Percentiles rank a stretch among this genome's conserved stretches.
These are phyloP conservation scores for Loxodes magnus DNA, from an alignment of 73 alveolate genomes.

Conservation along the genomic window DNA sequence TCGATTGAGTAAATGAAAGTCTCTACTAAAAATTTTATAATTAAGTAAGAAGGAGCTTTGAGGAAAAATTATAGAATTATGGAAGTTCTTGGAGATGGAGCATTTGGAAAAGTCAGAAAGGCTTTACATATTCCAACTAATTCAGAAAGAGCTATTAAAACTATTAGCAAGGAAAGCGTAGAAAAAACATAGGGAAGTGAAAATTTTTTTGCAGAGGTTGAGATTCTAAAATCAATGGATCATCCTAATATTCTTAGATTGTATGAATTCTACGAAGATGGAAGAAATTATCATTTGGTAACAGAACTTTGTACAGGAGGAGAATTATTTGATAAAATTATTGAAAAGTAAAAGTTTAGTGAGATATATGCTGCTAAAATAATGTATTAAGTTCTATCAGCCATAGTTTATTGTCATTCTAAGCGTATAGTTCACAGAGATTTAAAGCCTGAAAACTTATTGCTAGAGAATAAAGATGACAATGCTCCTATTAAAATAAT, in stretches of 20 bases:
- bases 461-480: slow-evolving; percentile 53
- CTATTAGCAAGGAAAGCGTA: neutral
- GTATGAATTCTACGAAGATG: slow-evolving; percentile 77
- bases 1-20: too few relatives aligned
- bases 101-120: slow-evolving; percentile 53
- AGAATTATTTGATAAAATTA: slow-evolving; percentile 67
- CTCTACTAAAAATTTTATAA: too few relatives aligned
- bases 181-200: slow-evolving; percentile 23
- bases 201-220: slow-evolving; percentile 21
- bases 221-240: slow-evolving; percentile 11
- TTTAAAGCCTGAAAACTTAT: slow-evolving; percentile 68
- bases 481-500: slow-evolving; percentile 61
- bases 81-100: too few relatives aligned
- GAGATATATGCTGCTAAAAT: slow-evolving; percentile 56
- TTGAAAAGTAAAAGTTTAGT: slow-evolving; percentile 48
- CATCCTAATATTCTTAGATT: slow-evolving; percentile 79
- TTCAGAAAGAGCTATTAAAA: slow-evolving; percentile 42
- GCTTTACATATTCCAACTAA: slow-evolving; percentile 44
- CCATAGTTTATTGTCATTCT: slow-evolving; percentile 62
- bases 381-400: slow-evolving; percentile 53
- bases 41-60: too few relatives aligned
- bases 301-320: slow-evolving; percentile 78
- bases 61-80: too few relatives aligned
- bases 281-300: slow-evolving; percentile 57
- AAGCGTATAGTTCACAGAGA: slow-evolving; percentile 62